phyloP scores from a whole-genome alignment of 495 filamentous ascomycete species.

The Trichocladium antarcticum region DNA sequence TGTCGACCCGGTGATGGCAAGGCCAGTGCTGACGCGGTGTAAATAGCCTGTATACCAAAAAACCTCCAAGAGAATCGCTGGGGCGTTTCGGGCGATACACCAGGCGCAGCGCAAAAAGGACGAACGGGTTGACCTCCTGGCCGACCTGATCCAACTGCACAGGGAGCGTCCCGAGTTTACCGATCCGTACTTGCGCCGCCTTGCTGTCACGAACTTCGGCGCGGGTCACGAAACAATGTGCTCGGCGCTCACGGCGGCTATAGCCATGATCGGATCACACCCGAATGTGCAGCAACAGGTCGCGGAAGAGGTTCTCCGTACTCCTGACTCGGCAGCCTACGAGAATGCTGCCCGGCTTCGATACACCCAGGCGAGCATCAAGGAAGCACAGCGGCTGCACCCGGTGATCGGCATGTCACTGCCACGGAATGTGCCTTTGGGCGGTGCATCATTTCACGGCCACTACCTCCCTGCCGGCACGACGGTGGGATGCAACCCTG shows the following conservation, averaged over 20 bases:
- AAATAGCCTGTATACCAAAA: conserved; percentile 23
- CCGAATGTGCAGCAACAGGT: conserved; percentile 15
- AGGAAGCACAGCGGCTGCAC: conserved; percentile 51
- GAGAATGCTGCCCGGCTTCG: conserved; percentile 17
- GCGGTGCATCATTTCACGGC: conserved; percentile 41
- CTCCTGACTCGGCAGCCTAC: background rate
- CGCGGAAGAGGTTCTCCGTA: conserved; percentile 17
- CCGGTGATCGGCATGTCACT: conserved; percentile 48
- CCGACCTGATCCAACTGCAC: conserved; percentile 31
- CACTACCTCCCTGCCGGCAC: conserved; percentile 42
- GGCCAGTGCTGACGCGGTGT: background rate
- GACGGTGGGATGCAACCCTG: conserved; percentile 49
- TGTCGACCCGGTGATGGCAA: background rate
- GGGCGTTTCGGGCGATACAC: conserved; percentile 2
- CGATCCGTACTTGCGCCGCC: conserved; percentile 33
- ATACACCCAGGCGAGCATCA: conserved; percentile 51
- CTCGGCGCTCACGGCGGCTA: conserved; percentile 31
- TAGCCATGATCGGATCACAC: conserved; percentile 28
- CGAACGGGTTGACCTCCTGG: conserved; percentile 20
- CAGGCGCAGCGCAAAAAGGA: background rate
- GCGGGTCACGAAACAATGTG: conserved; percentile 41
- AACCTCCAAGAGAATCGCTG: conserved; percentile 16
- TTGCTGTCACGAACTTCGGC: conserved; percentile 38
- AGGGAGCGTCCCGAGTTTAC: conserved; percentile 25
- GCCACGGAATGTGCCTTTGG: conserved; percentile 44